Base-by-base conservation (phyloP, 1,284 basidiomycete species). In the Testicularia cyperi region DNA sequence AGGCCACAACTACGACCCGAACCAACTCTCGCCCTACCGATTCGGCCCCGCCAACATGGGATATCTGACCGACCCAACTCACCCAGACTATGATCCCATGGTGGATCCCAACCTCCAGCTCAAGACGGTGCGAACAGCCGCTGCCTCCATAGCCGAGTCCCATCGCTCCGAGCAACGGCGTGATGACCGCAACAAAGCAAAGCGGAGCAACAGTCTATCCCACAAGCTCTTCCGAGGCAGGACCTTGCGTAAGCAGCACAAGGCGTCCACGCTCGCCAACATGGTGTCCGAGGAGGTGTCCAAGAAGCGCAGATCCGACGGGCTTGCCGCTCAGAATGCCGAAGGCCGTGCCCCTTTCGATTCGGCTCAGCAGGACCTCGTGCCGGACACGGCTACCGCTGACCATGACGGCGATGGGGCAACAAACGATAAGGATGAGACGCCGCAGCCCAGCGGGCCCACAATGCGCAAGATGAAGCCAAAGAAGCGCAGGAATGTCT, bases 101-200 rank as follows among this genome's bases (percentile, higher is more conserved):
- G 60, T 72, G 10, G 69, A 72, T 28, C 69, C 69, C 20, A 65
- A 70, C 23, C 61, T 70, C 9, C 69, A 72, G 48, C 63, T 72
- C 32, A 57, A 58, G 41, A 70, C 65, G 9, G 69, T 72, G 29
- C 46, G 69, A n/a, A 72, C 69, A n/a, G 69, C 69, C 7, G 69
- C 69, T 22, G 69, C 65, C 14, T 70, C 68, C 27, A 72, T 72
- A 22, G 69, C 69, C 23, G 69, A 72, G 36, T 68, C 65, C 12
- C 68, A 72, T 39, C 61, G 68, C 23, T 70, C 68, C 19, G 69
- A 72, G 33, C 55, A 58, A 19, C 48, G 69, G 25, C 46, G 68
- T 32, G 69, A 72, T 28, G 60, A 56, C 5, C 49, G 65, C 12
- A 40, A 39, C 14, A 65, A 60, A 47, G 44, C 51, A 9, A 56